Evolutionary conservation across 768 basidiomycete genomes (phyloP), one percentile per base, ranked within the genome.

Genomic region (Boletus sensibilis): DNA sequence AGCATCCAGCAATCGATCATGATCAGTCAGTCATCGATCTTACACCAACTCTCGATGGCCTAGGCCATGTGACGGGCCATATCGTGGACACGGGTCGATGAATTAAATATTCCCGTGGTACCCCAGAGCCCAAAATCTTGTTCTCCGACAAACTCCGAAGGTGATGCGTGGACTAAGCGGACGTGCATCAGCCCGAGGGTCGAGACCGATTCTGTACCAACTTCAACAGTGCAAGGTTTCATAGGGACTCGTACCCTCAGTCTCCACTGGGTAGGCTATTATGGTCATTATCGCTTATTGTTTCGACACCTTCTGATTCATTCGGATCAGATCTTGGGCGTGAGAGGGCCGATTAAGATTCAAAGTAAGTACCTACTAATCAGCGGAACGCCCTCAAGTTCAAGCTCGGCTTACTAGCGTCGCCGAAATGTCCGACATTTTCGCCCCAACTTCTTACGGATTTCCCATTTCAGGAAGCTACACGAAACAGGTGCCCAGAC

Each of bases 351-450:
- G 20, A 52, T 52, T 50, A 52, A 56, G 38, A 34, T 41, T 37
- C 45, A 18, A 39, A 21, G 52, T 48, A 20, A 18, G 52, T 52
- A 20, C 44, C 23, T 34, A 6, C 3, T n/a, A n/a, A 43, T 58
- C 20, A 50, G 39, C 45, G 46, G 42, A 53, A 39, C 31, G 47
- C 50, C 42, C 29, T 45, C 40, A 20, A 35, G 33, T 27, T 49
- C 47, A 34, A 38, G 34, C 23, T 40, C 46, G 42, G 25, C 38
- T 52, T 46, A 41, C 39, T 14, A n/a, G 25, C 47, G 11, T 43
- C 50, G 31, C 44, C 34, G 44, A 57, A 58, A 16, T 27, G 10
- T 57, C 68, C 68, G 70, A 53, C 50, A 29, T 63, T 68, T 64
- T 70, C 64, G 68, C 58, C 33, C 37, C 42, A 54, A 20, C 47